Base-by-base conservation (phyloP, 768 basidiomycete genomes). In the Coprinellus micaceus region DNA sequence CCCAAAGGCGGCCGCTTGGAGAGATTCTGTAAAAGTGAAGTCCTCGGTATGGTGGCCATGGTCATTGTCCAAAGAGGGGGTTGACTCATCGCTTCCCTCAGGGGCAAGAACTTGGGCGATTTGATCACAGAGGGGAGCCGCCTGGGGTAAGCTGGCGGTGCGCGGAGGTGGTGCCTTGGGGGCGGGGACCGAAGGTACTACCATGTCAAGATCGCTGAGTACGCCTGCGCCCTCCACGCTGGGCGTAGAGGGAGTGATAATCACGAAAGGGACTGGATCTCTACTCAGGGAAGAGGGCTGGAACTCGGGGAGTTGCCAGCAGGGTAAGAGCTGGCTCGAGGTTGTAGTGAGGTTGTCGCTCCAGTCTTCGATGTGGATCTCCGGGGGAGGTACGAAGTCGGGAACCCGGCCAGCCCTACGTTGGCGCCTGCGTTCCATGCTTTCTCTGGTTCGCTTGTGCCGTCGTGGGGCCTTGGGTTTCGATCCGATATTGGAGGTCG, bases 241-340 rank as follows among this genome's bases (percentile, higher is more conserved):
- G 10, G 49, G 49, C 19, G 49, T 51, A n/a, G 49, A 51, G 11
- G 49, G 49, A 4, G 49, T 51, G 29, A 51, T 51, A 17, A 51
- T 51, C 1, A 51, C 49, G 19, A 11, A 37, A 10, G 49, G 49
- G 17, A 51, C 49, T 3, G 49, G 15, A 24, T 33, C 13, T 13
- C 13, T 33, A 13, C 7, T 33, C 7, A 33, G 33, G 13, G 33
- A 13, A 13, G 7, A 6, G 7, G 13, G 33, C 33, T 33, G 33
- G 33, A 33, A 33, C 33, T 33, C 33, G 33, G 33, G 33, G 33
- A 33, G 13, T 33, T 33, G 33, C 33, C 33, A 33, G 33, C 6
- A 33, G 13, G 33, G 33, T 33, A 33, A 13, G 10, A 43, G 19
- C 40, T 43, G 40, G 19, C 40, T 43, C 10, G 40, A 9, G 40